Percentiles rank a stretch among this genome's conserved stretches.
phyloP scores from a whole-genome alignment of 345 rosid genomes.

The Tarenaya hassleriana region DNA sequence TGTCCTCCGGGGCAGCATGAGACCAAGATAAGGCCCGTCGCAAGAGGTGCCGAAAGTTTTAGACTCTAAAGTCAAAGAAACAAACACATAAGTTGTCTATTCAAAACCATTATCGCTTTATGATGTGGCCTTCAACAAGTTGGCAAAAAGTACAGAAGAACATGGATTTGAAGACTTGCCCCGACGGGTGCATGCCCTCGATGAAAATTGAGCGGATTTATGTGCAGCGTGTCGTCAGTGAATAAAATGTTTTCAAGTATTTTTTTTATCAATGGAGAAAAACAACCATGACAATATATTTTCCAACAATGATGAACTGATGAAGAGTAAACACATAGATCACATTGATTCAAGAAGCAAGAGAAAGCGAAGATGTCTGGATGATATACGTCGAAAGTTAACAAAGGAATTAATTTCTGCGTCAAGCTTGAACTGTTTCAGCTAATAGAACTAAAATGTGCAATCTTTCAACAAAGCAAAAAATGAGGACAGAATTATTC shows the following conservation, averaged over 20 bases:
- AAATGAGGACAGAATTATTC: neutral
- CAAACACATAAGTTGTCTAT: conserved; percentile 13
- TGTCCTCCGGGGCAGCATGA: conserved; percentile 99
- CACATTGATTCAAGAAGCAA: too few relatives aligned
- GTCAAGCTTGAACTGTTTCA: neutral
- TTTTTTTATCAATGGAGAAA: too few relatives aligned
- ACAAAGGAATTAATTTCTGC: neutral
- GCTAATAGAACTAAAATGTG: neutral
- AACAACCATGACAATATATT: too few relatives aligned
- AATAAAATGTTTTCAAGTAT: too few relatives aligned
- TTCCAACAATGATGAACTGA: too few relatives aligned
- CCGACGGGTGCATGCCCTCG: too few relatives aligned
- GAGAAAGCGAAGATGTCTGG: neutral
- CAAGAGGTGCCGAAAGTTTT: conserved; percentile 92
- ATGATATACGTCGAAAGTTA: too few relatives aligned
- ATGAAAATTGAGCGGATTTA: too few relatives aligned
- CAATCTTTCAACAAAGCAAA: neutral
- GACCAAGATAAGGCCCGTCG: conserved; percentile 90
- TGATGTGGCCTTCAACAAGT: neutral
- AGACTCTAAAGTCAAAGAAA: conserved; percentile 44
- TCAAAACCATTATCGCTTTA: conserved; percentile 15
- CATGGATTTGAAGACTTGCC: neutral
- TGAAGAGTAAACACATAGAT: too few relatives aligned
- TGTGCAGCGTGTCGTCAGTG: too few relatives aligned
- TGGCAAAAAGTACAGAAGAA: neutral